Evolutionary conservation across 164 flowering plant genomes (phyloP), one percentile per base, ranked within the genome.

Genomic region (Tinospora cordifolia): DNA sequence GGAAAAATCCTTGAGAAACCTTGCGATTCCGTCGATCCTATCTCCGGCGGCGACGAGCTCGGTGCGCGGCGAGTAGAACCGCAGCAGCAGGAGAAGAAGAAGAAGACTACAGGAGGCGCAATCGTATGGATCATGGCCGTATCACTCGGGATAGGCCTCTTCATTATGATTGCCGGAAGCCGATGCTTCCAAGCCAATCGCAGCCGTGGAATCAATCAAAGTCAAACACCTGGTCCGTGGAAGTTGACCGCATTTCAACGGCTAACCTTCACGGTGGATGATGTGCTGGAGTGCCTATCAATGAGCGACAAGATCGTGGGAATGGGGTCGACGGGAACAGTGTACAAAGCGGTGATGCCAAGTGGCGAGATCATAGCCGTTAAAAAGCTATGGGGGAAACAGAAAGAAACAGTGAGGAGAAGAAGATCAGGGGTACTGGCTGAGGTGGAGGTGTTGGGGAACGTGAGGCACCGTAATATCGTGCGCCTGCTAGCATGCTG

Each of bases 381-480:
- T 62, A 93, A 93, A 81, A 89, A 87, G 79, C 77, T 93, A 68
- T 88, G 97, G 97, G 96, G 90, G 19, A 87, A 86, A 78, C 78
- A 87, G 21, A 90, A 87, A 71, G 91, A 87, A 63, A 74, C 79
- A 46, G 73, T 80, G 38, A 40, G 89, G 74, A 78, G 84, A 67
- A 38, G 88, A 71, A 72, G 84, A 30, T 30, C 36, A 51, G 94
- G 97, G 8, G 98, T 85, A 7, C 58, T 89, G 44, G 95, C 97
- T 11, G 99, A 95, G 83, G 98, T 95, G 27, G 99, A 95, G 2
- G 98, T 92, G 25, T 40, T 95, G 21, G 98, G 99, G 26, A 89
- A 85, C 71, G 97, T 95, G 68, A 73, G 99, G 65, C 99, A 95
- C 77, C 72, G 99, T 47, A 95, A 95, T 72, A 91, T 95, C 0